Evolutionary conservation across 805 yeast genomes (phyloP).

Genomic region (Vanderwaltozyma polyspora): DNA sequence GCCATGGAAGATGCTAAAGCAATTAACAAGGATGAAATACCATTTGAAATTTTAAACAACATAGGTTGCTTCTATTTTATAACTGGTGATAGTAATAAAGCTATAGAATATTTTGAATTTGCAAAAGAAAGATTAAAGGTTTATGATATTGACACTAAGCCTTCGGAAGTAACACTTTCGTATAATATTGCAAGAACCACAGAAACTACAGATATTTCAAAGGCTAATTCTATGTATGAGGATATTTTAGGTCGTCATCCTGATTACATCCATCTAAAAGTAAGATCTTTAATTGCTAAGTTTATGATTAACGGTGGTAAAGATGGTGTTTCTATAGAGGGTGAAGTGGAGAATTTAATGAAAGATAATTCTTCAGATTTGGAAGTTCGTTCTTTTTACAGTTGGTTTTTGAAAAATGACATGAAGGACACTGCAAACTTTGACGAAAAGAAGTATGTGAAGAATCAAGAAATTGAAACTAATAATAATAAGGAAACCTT

Average conservation of each 20-base stretch:
- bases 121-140: conserved; percentile 27
- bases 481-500: conserved; percentile 77
- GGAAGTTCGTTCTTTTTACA: conserved; percentile 82
- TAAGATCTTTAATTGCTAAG: conserved; percentile 57
- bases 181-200: conserved; percentile 72
- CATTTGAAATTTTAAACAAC: conserved; percentile 62
- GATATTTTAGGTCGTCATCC: conserved; percentile 52
- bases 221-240: conserved; percentile 34
- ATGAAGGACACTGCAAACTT: background rate
- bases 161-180: conserved; percentile 34
- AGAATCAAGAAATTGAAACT: conserved; percentile 51
- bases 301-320: conserved; percentile 34
- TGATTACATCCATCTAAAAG: conserved; percentile 59
- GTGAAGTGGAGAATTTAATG: conserved; percentile 32
- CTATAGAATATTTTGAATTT: conserved; percentile 43
- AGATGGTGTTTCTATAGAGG: conserved; percentile 1
- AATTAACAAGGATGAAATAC: conserved; percentile 28
- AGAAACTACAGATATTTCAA: conserved; percentile 34
- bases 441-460: conserved; percentile 28
- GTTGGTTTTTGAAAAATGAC: conserved; percentile 63
- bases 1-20: conserved; percentile 41
- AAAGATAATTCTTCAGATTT: conserved; percentile 45
- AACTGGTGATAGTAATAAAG: conserved; percentile 46
- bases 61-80: conserved; percentile 73
- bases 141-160: conserved; percentile 18